A percentile compares a stretch with the other conserved stretches of the same genome.
Conservation (phyloP, 805 yeast species). For the Yarrowia sp. region DNA sequence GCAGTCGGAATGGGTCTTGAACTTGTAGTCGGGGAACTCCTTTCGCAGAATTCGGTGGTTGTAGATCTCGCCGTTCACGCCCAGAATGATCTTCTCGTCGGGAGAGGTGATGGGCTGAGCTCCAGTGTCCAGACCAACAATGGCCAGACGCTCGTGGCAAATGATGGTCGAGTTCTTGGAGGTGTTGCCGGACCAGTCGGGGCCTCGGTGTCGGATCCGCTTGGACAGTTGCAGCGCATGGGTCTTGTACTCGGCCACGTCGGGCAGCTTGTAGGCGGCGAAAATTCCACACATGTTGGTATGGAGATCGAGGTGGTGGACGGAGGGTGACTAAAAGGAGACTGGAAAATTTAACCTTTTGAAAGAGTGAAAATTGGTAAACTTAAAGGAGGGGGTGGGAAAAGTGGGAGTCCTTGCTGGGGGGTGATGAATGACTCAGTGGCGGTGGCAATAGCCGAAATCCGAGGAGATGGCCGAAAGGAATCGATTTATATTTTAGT, state of each 20-base stretch:
- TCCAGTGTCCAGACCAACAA: slow-evolving; percentile 96
- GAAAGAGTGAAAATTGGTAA: slow-evolving; percentile 4
- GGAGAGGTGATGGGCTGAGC: slow-evolving; percentile 93
- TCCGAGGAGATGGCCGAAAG: too few relatives aligned
- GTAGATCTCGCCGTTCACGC: slow-evolving; percentile 98
- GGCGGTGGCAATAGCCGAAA: neutral
- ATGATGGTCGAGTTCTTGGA: slow-evolving; percentile 80
- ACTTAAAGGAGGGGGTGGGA: neutral
- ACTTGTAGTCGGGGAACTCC: slow-evolving; percentile 72
- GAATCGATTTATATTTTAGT: too few relatives aligned
- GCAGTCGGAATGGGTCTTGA: slow-evolving; percentile 91
- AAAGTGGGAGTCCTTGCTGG: too few relatives aligned
- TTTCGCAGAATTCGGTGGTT: slow-evolving; percentile 92
- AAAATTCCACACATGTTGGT: slow-evolving; percentile 93
- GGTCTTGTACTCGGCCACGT: slow-evolving; percentile 79
- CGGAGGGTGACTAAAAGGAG: neutral
- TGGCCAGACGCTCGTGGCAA: slow-evolving; percentile 95
- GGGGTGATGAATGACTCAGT: neutral
- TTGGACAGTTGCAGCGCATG: slow-evolving; percentile 90
- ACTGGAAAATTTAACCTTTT: neutral
- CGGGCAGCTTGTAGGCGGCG: slow-evolving; percentile 85
- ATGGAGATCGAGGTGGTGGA: neutral
- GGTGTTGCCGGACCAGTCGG: slow-evolving; percentile 96
- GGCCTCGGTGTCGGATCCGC: slow-evolving; percentile 97
- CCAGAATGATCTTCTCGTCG: slow-evolving; percentile 73